Percentiles rank a stretch among this genome's conserved stretches.
phyloP scores from a whole-genome alignment of 768 basidiomycete species.

The Collybiopsis confluens region DNA sequence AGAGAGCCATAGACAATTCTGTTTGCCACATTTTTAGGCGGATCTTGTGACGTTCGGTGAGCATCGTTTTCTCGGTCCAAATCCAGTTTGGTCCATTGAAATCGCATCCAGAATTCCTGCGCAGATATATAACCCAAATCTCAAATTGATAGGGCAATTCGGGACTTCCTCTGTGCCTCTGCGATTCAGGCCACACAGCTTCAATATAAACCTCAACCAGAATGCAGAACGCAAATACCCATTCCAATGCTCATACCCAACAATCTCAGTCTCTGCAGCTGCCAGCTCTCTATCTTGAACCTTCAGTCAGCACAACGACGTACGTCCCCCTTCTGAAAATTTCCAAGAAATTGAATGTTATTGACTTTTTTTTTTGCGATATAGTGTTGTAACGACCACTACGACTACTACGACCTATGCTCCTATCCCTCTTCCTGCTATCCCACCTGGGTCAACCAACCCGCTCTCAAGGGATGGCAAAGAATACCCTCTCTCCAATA shows the following conservation, averaged over 20 bases:
- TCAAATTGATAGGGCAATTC: no score
- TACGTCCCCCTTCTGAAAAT: conserved; percentile 32
- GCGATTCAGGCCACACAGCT: no score
- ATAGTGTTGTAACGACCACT: conserved; percentile 88
- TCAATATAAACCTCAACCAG: no score
- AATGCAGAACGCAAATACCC: conserved; percentile 4
- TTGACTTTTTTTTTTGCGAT: conserved; percentile 21
- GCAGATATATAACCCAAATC: no score
- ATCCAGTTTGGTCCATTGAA: no score
- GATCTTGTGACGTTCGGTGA: no score
- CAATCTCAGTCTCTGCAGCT: not conserved
- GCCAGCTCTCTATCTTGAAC: conserved; percentile 40
- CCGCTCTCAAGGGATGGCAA: conserved; percentile 65
- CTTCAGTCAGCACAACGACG: conserved; percentile 84
- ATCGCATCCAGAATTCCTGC: no score
- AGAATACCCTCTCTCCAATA: conserved; percentile 73
- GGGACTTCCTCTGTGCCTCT: no score
- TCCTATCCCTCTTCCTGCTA: conserved; percentile 75
- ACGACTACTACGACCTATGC: conserved; percentile 88
- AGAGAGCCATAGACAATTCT: no score
- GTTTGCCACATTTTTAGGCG: no score
- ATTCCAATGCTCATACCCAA: not conserved
- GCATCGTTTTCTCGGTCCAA: no score
- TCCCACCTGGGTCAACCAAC: conserved; percentile 58
- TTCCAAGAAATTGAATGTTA: not conserved